A percentile compares a stretch with the other conserved stretches of the same genome.
These are phyloP conservation scores for Tephrocybe rancida DNA, from an alignment of 768 basidiomycete species.

Conservation along the genomic window DNA sequence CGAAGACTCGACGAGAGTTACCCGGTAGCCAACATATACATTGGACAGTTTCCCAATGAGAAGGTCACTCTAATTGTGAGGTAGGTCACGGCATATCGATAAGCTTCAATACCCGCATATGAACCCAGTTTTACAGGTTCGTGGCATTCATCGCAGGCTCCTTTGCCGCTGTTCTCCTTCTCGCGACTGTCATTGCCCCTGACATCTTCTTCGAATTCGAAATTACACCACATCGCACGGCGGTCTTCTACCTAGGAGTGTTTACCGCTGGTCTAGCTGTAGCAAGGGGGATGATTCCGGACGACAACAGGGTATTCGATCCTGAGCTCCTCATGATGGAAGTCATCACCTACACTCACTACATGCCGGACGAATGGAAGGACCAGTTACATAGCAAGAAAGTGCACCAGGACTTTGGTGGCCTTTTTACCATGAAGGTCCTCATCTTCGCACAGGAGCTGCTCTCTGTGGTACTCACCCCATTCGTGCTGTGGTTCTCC, in stretches of 20 bases:
- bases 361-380: conserved; percentile 94
- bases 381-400: conserved; percentile 85
- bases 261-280: conserved; percentile 90
- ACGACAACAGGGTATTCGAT: conserved; percentile 92
- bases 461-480: conserved; percentile 89
- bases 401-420: conserved; percentile 91
- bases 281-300: conserved; percentile 93
- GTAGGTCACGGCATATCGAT: conserved; percentile 42
- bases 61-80: conserved; percentile 88
- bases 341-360: conserved; percentile 93
- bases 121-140: conserved; percentile 55
- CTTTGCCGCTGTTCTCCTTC: conserved; percentile 92
- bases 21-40: conserved; percentile 90
- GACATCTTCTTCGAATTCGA: conserved; percentile 94
- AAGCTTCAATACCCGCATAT: conserved; percentile 1
- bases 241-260: conserved; percentile 88
- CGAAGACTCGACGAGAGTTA: conserved; percentile 88
- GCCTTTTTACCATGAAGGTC: conserved; percentile 93
- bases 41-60: conserved; percentile 97
- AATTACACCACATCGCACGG: conserved; percentile 90
- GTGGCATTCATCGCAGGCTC: conserved; percentile 96
- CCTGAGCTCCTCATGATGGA: conserved; percentile 92
- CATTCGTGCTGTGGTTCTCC: conserved; percentile 92
- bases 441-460: conserved; percentile 87
- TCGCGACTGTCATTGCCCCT: conserved; percentile 91